Conservation (phyloP, 306 rosid species). For the Herpetospermum pedunculosum region DNA sequence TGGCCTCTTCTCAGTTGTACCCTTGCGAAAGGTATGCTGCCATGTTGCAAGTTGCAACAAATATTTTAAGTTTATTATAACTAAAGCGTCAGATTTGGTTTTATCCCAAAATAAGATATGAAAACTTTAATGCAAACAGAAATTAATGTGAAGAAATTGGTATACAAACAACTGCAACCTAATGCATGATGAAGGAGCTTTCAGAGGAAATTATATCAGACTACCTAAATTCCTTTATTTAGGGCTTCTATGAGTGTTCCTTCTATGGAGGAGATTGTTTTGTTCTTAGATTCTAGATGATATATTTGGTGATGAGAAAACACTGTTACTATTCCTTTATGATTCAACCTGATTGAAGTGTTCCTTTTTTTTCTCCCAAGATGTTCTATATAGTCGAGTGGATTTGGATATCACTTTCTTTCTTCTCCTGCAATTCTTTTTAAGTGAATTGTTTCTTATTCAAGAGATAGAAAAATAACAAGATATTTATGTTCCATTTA, state of each 20-base stretch:
- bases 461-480: background rate
- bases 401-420: background rate
- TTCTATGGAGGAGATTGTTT: background rate
- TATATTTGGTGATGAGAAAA: background rate
- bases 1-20: slow-evolving; percentile 43
- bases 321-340: background rate
- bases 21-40: slow-evolving; percentile 32
- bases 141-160: background rate
- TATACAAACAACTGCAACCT: background rate
- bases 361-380: background rate
- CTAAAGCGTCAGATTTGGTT: background rate
- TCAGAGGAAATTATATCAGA: background rate
- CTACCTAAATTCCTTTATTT: background rate
- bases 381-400: background rate
- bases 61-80: background rate
- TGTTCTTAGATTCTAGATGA: background rate
- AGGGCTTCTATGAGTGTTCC: background rate
- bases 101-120: background rate
- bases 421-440: background rate
- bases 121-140: background rate
- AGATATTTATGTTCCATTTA: background rate
- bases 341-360: background rate
- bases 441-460: background rate
- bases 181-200: background rate
- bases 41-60: background rate